phyloP scores from a whole-genome alignment of 768 basidiomycete species.

The Psilocybe subaeruginosa region DNA sequence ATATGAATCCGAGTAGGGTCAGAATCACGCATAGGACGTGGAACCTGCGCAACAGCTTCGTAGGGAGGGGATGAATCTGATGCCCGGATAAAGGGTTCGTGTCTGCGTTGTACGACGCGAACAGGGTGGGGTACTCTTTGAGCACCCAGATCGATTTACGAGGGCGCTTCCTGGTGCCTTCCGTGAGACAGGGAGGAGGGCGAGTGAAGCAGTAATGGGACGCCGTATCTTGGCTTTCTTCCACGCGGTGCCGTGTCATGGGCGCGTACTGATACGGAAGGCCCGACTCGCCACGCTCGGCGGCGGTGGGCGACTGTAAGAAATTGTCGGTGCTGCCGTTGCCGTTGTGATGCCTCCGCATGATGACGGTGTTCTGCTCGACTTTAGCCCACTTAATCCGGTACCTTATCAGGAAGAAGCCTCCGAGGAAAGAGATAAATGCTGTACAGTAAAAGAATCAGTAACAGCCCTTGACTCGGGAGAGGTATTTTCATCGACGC shows the following conservation, averaged over 20 bases:
- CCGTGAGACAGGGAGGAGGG: not conserved
- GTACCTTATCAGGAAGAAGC: not conserved
- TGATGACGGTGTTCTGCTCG: not conserved
- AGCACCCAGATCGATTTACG: not conserved
- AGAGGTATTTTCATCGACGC: not conserved
- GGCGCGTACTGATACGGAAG: not conserved
- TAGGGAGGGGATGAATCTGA: not conserved
- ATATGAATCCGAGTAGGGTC: not conserved
- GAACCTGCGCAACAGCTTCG: not conserved
- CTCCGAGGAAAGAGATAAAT: constrained; percentile 1
- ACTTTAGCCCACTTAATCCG: not conserved
- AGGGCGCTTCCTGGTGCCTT: not conserved
- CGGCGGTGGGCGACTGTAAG: not conserved
- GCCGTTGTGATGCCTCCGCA: not conserved
- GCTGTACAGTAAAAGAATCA: not conserved
- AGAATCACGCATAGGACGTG: not conserved
- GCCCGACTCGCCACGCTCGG: not conserved
- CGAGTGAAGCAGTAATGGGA: not conserved
- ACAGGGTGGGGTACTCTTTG: not conserved
- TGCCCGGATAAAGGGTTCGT: not conserved
- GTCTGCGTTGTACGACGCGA: not conserved
- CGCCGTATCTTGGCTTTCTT: not conserved
- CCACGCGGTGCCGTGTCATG: not conserved
- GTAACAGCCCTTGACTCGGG: not conserved
- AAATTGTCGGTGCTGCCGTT: not conserved